A percentile compares a stretch with the other conserved stretches of the same genome.
Conservation (phyloP, 208 protist genomes). For the Trypanosoma grayi region DNA sequence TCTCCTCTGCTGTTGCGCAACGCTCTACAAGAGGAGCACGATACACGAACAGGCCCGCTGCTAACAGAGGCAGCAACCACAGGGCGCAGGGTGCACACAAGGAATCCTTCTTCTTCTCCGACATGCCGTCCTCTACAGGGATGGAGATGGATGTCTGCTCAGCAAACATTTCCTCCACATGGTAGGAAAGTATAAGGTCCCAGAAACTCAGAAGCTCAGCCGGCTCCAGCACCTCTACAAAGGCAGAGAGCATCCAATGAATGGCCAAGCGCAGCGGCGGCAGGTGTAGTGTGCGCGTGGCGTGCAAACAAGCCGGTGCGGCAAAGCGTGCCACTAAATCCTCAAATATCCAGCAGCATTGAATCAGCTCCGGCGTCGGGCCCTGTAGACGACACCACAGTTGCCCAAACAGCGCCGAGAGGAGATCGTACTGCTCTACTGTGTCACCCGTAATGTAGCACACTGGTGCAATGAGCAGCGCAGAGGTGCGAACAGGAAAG, state of each 20-base stretch:
- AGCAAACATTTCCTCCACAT: constrained; percentile 64
- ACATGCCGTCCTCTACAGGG: constrained; percentile 1
- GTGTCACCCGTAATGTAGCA: constrained; percentile 84
- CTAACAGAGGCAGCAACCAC: constrained; percentile 76
- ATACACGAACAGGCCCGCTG: constrained; percentile 76
- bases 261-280: constrained; percentile 69
- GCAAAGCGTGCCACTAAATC: constrained; percentile 54
- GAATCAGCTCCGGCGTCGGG: constrained; percentile 78
- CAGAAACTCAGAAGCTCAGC: constrained; percentile 74
- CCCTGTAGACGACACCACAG: constrained; percentile 82
- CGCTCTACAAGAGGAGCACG: constrained; percentile 72
- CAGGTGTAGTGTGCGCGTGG: constrained; percentile 46
- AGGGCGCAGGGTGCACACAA: constrained; percentile 44
- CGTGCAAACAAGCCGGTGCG: constrained; percentile 60
- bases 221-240: constrained; percentile 70
- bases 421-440: constrained; percentile 79
- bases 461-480: constrained; percentile 69
- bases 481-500: constrained; percentile 45
- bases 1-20: constrained; percentile 46
- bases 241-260: constrained; percentile 83
- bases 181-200: constrained; percentile 80
- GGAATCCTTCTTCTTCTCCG: background rate
- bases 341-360: constrained; percentile 85
- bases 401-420: constrained; percentile 63
- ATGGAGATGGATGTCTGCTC: constrained; percentile 39